A percentile compares a stretch with the other conserved stretches of the same genome.
These are phyloP conservation scores for Uromyces viciae-fabae DNA, from an alignment of 1,284 basidiomycete genomes.

Conservation along the genomic window DNA sequence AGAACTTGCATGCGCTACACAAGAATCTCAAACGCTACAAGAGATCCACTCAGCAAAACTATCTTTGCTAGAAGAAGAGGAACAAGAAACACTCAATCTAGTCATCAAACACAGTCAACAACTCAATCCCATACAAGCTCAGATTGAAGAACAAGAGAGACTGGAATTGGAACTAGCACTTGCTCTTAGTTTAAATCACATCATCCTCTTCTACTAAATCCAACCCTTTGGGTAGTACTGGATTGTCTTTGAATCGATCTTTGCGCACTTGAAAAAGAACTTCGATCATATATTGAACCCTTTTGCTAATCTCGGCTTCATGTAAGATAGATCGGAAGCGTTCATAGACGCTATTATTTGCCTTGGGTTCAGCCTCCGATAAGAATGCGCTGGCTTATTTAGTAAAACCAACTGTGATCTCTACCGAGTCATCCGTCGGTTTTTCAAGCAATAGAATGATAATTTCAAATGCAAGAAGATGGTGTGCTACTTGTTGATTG, in stretches of 20 bases:
- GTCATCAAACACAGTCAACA: too few species aligned
- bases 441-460: constrained; percentile 88
- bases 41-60: too few species aligned
- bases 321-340: constrained; percentile 94
- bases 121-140: too few species aligned
- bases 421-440: constrained; percentile 95
- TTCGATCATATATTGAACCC: constrained; percentile 99
- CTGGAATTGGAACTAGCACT: too few species aligned
- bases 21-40: too few species aligned
- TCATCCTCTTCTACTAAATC: constrained; percentile 97
- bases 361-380: constrained; percentile 86
- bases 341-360: constrained; percentile 87
- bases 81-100: too few species aligned
- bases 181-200: too few species aligned
- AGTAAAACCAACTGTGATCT: constrained; percentile 96
- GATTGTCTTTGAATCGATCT: constrained; percentile 98
- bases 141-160: too few species aligned
- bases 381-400: constrained; percentile 95
- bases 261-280: constrained; percentile 96
- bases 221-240: constrained; percentile 82
- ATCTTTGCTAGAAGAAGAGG: too few species aligned
- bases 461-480: constrained; percentile 90
- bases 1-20: too few species aligned
- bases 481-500: constrained; percentile 90
- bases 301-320: constrained; percentile 85